Base-by-base conservation (phyloP, 2,329 filamentous ascomycete species). In the Beauveria australis region DNA sequence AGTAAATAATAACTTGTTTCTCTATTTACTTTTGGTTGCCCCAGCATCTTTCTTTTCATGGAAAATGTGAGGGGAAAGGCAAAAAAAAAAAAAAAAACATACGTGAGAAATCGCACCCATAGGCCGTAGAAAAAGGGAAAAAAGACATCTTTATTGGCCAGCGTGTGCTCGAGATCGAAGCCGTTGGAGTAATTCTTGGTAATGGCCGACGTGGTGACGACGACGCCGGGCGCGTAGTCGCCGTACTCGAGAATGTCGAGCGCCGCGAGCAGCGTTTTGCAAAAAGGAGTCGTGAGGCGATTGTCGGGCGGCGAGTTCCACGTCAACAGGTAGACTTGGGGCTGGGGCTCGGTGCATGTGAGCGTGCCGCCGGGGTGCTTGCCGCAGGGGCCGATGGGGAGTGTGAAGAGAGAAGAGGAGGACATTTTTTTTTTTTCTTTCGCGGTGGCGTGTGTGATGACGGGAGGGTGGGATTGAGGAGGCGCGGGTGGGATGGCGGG, bases 151-250 rank as follows among this genome's bases (percentile, higher is more conserved):
- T 46, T 59, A 0, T 82, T 83, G 33, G 74, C 72, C 40, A 79
- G 68, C n/a, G 85, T 87, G 69, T 89, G 82, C 44, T 84, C 79
- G 16, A 92, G 81, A 71, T 94, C 89, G n/a, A 94, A 80, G 0
- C 90, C 90, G 74, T 93, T 93, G 72, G 82, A 87, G 76, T 89
- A 94, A 78, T 93, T 93, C 70, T 94, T 94, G 56, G 78, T 71
- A 62, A 92, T 88, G 53, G 80, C 83, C 47, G 86, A 89, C 0
- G 89, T 93, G 5, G 89, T 93, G 62, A 92, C 77, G 16, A 94
- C 79, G 6, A 92, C 89, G 57, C 90, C 90, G n/a, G 82, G 81
- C 0, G 82, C 78, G 67, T 88, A 79, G 53, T 70, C 67, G 59
- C 79, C 80, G 62, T 85, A 81, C 72, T 92, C 87, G 68, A 94